phyloP scores from a whole-genome alignment of 177 flowering plant genomes.

The Vitis hybrid region DNA sequence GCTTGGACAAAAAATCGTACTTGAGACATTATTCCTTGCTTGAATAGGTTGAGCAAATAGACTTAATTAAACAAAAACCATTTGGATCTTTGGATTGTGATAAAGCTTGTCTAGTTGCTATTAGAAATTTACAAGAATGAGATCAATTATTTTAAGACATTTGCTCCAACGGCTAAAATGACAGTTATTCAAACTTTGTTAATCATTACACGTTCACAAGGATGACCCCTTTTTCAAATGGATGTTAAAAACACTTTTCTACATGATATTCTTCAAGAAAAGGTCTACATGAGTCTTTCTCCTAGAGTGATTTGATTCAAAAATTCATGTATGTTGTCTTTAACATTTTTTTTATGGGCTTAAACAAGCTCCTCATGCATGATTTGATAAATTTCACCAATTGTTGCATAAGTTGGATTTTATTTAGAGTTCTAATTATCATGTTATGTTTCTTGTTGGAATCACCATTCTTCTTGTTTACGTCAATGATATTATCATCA shows the following conservation, averaged over 20 bases:
- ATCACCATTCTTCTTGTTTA: conserved; percentile 6
- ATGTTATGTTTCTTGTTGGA: background rate
- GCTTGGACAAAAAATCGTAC: no score
- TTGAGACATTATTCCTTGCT: no score
- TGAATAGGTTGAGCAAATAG: no score
- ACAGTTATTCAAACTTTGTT: background rate
- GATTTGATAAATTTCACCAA: conserved; percentile 20
- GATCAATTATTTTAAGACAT: conserved; percentile 12
- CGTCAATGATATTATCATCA: conserved; percentile 1
- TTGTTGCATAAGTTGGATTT: no score
- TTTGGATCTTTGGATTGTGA: no score
- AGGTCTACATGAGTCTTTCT: conserved; percentile 2
- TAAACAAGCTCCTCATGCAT: background rate
- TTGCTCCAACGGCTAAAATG: background rate
- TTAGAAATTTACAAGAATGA: conserved; percentile 7
- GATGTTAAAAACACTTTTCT: conserved; percentile 14
- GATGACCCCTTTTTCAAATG: conserved; percentile 8
- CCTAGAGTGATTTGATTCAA: background rate
- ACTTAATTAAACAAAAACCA: no score
- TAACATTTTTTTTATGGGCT: conserved; percentile 5
- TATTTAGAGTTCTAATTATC: no score
- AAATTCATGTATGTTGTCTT: background rate
- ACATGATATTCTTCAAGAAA: conserved; percentile 3
- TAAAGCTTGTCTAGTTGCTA: no score
- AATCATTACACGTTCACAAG: background rate